Base-by-base conservation (phyloP, 352 stramenopile species). In the Discostella stelligera region DNA sequence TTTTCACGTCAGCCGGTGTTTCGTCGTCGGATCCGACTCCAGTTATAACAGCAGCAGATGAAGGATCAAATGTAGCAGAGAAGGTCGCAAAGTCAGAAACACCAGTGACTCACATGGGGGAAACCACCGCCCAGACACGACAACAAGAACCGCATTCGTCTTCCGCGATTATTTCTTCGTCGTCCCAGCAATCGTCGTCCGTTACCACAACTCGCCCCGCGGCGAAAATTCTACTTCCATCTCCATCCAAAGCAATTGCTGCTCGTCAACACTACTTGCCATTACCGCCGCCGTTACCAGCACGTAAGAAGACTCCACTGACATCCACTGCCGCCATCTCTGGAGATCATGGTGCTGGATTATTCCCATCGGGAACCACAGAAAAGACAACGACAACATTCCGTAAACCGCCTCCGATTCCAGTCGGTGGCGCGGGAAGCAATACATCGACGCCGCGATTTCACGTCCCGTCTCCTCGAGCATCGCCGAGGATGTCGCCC, bases 341-440 rank as follows among this genome's bases (percentile, higher is more conserved):
- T 16, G 56, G 39, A 21, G 60, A 27, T 3, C 64, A 64, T 52
- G 32, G 13, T 16, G 53, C n/a, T 9, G 21, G 60, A 48, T 58
- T 64, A 21, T 46, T 21, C 3, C 46, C 46, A 13, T 27, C n/a
- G 23, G 44, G 48, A 18, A 27, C n/a, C 18, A 30, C 18, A 7
- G 27, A 25, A 3, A 46, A 21, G 37, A 18, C 37, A 20, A 66
- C 3, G 11, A 58, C 59, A 11, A 49, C 59, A 2, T 77, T 77
- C 27, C 60, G 62, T 9, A 77, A 66, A 39, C 70, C 70, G 2
- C 70, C 70, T 66, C 70, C 70, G 18, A 71, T 77, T 61, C 59
- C 62, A 21, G 41, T 50, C 5, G 21, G 61, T 69, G 18, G n/a
- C 16, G 41, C 14, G 9, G 62, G 37, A 16, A 56, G 23, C n/a